phyloP scores from a whole-genome alignment of 2,329 filamentous ascomycete species.

The Sarocladiaceae sp. region DNA sequence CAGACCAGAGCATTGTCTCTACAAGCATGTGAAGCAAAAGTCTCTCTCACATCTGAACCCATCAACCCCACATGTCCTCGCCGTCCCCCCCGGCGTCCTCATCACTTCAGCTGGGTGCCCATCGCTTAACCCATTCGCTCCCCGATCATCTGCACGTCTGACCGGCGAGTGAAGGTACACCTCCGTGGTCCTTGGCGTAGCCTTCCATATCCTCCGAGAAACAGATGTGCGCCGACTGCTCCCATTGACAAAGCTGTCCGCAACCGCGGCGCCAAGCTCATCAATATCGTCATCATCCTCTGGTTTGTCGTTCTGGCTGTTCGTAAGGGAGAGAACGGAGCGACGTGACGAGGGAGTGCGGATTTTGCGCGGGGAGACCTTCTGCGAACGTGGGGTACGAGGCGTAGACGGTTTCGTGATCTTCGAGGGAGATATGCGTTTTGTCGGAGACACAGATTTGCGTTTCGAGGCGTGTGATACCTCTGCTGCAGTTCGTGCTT shows the following conservation, averaged over 20 bases:
- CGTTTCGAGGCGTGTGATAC: neutral
- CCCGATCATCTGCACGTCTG: constrained; percentile 6
- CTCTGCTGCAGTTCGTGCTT: neutral
- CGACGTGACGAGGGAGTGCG: constrained; percentile 24
- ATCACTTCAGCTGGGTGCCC: no score
- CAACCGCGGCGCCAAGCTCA: constrained; percentile 1
- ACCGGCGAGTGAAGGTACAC: neutral
- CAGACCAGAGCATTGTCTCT: no score
- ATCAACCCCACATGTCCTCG: constrained; percentile 46
- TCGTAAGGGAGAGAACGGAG: constrained; percentile 37
- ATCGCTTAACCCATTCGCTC: constrained; percentile 12
- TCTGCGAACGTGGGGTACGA: constrained; percentile 19
- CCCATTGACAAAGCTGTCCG: neutral
- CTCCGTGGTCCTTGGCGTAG: constrained; percentile 14
- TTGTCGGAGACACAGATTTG: neutral
- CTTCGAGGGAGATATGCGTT: neutral
- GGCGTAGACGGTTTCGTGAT: constrained; percentile 15
- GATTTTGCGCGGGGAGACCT: constrained; percentile 26
- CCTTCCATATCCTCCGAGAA: constrained; percentile 5
- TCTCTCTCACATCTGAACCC: constrained; percentile 50
- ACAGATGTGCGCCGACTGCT: neutral
- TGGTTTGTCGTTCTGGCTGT: constrained; percentile 25
- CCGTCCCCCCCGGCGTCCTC: constrained; percentile 43
- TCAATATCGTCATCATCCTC: constrained; percentile 25
- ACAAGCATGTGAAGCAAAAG: constrained; percentile 55